These are phyloP conservation scores for Chlorella sorokiniana DNA, from an alignment of 139 green algal genomes.

Conservation along the genomic window DNA sequence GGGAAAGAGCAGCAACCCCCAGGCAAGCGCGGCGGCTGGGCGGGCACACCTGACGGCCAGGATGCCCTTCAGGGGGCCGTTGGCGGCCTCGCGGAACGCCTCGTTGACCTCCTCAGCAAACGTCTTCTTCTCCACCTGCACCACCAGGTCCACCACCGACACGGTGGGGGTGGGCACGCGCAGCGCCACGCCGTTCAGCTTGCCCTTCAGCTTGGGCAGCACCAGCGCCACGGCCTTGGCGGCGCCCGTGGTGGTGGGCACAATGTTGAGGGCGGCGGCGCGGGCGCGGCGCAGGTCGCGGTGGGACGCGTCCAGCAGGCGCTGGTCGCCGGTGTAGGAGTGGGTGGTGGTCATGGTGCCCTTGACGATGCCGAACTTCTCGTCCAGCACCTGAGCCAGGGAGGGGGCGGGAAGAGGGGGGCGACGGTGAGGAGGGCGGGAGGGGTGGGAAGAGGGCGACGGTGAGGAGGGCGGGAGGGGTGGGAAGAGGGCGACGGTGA, in stretches of 20 bases:
- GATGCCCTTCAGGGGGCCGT: constrained; percentile 88
- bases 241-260: constrained; percentile 98
- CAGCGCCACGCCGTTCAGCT: constrained; percentile 97
- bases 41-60: constrained; percentile 71
- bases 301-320: constrained; percentile 90
- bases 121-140: constrained; percentile 99
- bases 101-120: constrained; percentile 99
- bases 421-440: neutral
- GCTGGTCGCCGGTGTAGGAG: constrained; percentile 99
- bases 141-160: constrained; percentile 97
- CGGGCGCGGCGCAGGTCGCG: constrained; percentile 96
- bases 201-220: constrained; percentile 92
- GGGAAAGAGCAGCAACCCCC: neutral
- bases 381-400: constrained; percentile 86
- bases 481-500: neutral
- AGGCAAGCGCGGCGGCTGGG: neutral
- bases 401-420: neutral
- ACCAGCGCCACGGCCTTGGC: constrained; percentile 98
- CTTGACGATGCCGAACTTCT: constrained; percentile 99
- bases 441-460: neutral
- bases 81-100: constrained; percentile 90
- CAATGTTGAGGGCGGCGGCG: constrained; percentile 97
- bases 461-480: neutral
- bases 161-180: constrained; percentile 99
- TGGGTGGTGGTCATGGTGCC: constrained; percentile 99